Evolutionary conservation across 148 eudicot species (phyloP), one percentile per base, ranked within the genome.

Genomic region (Rhododendron ferrugineum): DNA sequence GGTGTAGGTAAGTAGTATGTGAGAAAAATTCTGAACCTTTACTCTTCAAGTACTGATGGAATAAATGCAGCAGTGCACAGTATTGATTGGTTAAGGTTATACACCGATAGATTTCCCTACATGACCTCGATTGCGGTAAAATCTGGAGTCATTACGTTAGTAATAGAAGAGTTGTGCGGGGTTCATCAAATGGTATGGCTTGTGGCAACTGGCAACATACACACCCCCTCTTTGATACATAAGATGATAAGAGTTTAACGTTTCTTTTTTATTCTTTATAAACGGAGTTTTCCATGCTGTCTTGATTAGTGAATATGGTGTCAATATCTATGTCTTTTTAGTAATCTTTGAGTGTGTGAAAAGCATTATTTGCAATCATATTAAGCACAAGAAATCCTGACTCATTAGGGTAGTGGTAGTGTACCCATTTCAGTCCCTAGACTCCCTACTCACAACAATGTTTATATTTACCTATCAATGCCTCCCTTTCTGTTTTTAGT

Each of bases 1-100:
- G 99, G 98, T 86, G 93, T 97, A 85, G 98, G 99, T 97, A 90
- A 66, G 91, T 82, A 16, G 46, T 26, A 9, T 8, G n/a, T 36
- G 16, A 83, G 60, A 11, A 3, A 30, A 44, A 32, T n/a, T 56
- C 18, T 58, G 30, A 52, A 49, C 56, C 76, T 49, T 44, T 0
- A 44, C 10, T 32, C 37, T 30, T 68, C 30, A 28, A 3, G 15
- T 28, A 30, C 37, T 30, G 5, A 30, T 13, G 6, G 36, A 4
- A 13, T 66, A 30, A 28, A 11, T 30, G 75, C 75, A 14, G 20
- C 18, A 6, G 44, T 36, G 46, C 46, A 11, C 1, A 42, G 26
- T 42, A 6, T 74, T 74, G 78, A 79, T 13, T 28, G 6, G 9
- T 56, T 26, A 58, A 14, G 58, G 40, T 28, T 6, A 40, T 70